phyloP scores from a whole-genome alignment of 257 asterid genomes.

The Plantago elongata region DNA sequence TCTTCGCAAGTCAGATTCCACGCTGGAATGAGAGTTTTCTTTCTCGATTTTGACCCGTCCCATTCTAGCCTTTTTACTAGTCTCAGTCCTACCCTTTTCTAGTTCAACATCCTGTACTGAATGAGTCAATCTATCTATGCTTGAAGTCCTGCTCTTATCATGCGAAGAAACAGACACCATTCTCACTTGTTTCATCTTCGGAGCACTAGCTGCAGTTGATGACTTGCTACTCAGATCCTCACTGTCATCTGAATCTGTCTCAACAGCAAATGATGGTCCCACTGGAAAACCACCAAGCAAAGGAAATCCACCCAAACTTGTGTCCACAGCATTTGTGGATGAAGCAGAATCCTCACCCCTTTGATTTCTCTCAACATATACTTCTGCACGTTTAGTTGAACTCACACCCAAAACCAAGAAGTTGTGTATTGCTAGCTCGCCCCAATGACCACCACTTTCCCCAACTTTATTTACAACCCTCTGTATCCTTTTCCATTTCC shows the following conservation, averaged over 20 bases:
- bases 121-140: conserved; percentile 40
- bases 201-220: conserved; percentile 75
- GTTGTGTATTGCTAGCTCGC: conserved; percentile 22
- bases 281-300: conserved; percentile 30
- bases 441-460: conserved; percentile 25
- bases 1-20: conserved; percentile 91
- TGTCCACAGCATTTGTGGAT: conserved; percentile 54
- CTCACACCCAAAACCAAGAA: conserved; percentile 22
- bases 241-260: conserved; percentile 53
- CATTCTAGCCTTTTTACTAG: conserved; percentile 56
- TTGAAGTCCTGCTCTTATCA: conserved; percentile 38
- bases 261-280: conserved; percentile 31
- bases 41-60: conserved; percentile 72
- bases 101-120: conserved; percentile 34
- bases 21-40: conserved; percentile 86
- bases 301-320: conserved; percentile 34
- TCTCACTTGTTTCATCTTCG: conserved; percentile 36
- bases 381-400: conserved; percentile 33
- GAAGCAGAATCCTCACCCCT: conserved; percentile 63
- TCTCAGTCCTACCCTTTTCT: conserved; percentile 38
- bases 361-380: conserved; percentile 33
- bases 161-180: conserved; percentile 26
- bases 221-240: conserved; percentile 77
- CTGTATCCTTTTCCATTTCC: conserved; percentile 76
- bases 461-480: conserved; percentile 44